Conservation (phyloP, 352 stramenopile genomes). For the Pythium vanterpoolii region DNA sequence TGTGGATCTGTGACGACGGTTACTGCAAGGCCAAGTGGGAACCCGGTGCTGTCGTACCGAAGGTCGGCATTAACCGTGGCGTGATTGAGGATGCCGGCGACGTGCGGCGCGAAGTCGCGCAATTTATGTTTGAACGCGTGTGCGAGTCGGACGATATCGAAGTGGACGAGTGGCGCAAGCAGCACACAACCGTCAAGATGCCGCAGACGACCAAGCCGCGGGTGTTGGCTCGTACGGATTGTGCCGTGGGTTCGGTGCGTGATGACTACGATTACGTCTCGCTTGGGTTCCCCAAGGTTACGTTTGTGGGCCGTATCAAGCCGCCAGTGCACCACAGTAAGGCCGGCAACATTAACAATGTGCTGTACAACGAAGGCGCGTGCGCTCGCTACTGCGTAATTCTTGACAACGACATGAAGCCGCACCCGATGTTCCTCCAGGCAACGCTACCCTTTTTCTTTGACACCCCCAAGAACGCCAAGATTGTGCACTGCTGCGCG, state of each 20-base stretch:
- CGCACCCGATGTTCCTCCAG: conserved; percentile 71
- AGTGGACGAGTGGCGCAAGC: conserved; percentile 80
- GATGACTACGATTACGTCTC: conserved; percentile 84
- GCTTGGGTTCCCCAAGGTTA: conserved; percentile 66
- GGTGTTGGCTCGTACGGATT: conserved; percentile 68
- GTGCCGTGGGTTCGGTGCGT: conserved; percentile 73
- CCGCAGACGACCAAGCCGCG: conserved; percentile 52
- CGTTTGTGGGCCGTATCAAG: conserved; percentile 78
- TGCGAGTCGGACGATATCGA: conserved; percentile 83
- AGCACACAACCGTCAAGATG: conserved; percentile 78
- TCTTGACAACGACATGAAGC: conserved; percentile 83
- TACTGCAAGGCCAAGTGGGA: conserved; percentile 49
- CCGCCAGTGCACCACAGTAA: conserved; percentile 80
- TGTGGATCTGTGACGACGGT: conserved; percentile 45
- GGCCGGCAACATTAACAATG: conserved; percentile 89
- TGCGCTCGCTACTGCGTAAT: conserved; percentile 80
- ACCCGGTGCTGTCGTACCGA: conserved; percentile 33
- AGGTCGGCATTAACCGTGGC: conserved; percentile 36
- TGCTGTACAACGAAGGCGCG: conserved; percentile 81
- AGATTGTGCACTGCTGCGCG: conserved; percentile 45
- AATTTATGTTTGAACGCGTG: conserved; percentile 86
- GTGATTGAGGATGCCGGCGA: conserved; percentile 78
- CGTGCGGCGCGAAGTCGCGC: conserved; percentile 71
- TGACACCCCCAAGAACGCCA: conserved; percentile 64
- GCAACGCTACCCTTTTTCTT: conserved; percentile 82